A percentile compares a stretch with the other conserved stretches of the same genome.
These are phyloP conservation scores for Cornus suecica DNA, from an alignment of 148 eudicot species.

Conservation along the genomic window DNA sequence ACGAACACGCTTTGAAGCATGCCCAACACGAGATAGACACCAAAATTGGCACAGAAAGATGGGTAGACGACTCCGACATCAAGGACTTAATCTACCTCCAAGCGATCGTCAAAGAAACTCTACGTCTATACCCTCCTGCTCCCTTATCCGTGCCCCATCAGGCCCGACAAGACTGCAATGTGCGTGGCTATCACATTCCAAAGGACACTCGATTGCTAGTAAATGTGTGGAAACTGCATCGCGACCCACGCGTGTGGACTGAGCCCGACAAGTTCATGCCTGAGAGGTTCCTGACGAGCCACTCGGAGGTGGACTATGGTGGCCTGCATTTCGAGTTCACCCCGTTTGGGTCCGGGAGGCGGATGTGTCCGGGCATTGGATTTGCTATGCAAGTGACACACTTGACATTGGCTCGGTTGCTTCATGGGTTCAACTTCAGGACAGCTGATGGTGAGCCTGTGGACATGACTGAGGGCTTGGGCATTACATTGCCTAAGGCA, in stretches of 20 bases:
- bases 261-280: constrained; percentile 32
- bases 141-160: constrained; percentile 20
- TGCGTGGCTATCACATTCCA: constrained; percentile 19
- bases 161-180: constrained; percentile 20
- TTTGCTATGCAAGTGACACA: constrained; percentile 28
- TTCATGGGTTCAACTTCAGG: constrained; percentile 28
- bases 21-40: constrained; percentile 21
- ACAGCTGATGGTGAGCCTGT: constrained; percentile 12
- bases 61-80: constrained; percentile 25
- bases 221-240: constrained; percentile 33
- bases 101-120: constrained; percentile 25
- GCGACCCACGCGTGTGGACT: constrained; percentile 31
- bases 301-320: constrained; percentile 8
- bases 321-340: constrained; percentile 33
- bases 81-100: constrained; percentile 20
- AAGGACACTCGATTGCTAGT: constrained; percentile 18
- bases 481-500: constrained; percentile 11
- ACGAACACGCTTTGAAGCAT: constrained; percentile 1
- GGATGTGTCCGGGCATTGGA: constrained; percentile 35
- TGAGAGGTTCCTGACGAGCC: constrained; percentile 29
- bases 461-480: constrained; percentile 26
- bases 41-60: constrained; percentile 16
- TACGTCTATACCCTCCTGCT: constrained; percentile 28
- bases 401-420: constrained; percentile 28
- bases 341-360: constrained; percentile 37